These are phyloP conservation scores for Calonectria ilicicola DNA, from an alignment of 2,329 filamentous ascomycete species.

Conservation along the genomic window DNA sequence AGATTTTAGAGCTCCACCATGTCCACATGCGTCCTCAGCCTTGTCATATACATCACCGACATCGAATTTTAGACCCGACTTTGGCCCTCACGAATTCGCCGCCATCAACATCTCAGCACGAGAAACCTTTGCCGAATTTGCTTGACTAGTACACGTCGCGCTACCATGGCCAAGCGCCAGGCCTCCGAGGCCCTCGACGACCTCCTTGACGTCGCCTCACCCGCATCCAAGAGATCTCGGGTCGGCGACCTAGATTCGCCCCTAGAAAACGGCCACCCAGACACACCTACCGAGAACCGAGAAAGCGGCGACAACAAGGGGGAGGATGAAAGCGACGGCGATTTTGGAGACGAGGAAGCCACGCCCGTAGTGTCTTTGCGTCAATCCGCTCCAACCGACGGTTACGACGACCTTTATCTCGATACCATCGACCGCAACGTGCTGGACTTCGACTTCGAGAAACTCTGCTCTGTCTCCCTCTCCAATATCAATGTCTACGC, in stretches of 20 bases:
- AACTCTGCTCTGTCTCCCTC: constrained; percentile 94
- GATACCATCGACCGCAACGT: constrained; percentile 95
- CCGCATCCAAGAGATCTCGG: constrained; percentile 70
- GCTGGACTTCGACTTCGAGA: constrained; percentile 98
- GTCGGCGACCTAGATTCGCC: constrained; percentile 59
- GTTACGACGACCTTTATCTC: constrained; percentile 95
- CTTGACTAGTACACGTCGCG: neutral
- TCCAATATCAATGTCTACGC: constrained; percentile 99
- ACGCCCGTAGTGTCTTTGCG: constrained; percentile 48
- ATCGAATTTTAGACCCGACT: constrained; percentile 12
- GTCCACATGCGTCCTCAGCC: constrained; percentile 12
- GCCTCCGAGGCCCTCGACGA: constrained; percentile 72
- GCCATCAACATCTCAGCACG: neutral
- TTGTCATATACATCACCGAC: constrained; percentile 6
- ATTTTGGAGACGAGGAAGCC: constrained; percentile 56
- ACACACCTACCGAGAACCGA: constrained; percentile 44
- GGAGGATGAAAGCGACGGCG: constrained; percentile 48
- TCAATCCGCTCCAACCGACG: constrained; percentile 83
- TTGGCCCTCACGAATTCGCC: constrained; percentile 1
- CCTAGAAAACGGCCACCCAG: constrained; percentile 48
- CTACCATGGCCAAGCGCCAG: constrained; percentile 65
- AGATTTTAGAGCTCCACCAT: constrained; percentile 24
- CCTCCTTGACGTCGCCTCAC: constrained; percentile 64
- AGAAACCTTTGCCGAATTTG: neutral
- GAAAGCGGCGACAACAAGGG: constrained; percentile 42